Percentiles rank a stretch among this genome's conserved stretches.
Conservation (phyloP, 2,329 filamentous ascomycete genomes). For the Clonostachys chloroleuca region DNA sequence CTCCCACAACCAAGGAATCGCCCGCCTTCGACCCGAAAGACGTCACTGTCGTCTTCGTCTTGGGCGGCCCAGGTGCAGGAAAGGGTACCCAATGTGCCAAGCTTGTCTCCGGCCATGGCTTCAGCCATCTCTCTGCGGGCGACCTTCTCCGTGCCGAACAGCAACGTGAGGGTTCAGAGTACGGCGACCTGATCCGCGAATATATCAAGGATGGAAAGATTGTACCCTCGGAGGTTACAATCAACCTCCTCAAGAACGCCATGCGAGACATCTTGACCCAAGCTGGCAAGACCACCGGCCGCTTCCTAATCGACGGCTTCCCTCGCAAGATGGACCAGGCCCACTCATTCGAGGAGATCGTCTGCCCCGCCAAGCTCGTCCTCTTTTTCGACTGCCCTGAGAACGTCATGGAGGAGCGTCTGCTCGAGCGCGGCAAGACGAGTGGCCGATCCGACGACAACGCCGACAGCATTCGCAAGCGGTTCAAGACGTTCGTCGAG, state of each 20-base stretch:
- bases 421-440: conserved; percentile 89
- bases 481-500: conserved; percentile 90
- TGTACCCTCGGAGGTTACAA: conserved; percentile 98
- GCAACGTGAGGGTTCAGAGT: conserved; percentile 78
- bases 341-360: conserved; percentile 83
- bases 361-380: conserved; percentile 79
- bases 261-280: conserved; percentile 48
- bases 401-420: conserved; percentile 75
- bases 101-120: conserved; percentile 82
- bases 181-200: conserved; percentile 86
- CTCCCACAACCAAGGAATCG: conserved; percentile 44
- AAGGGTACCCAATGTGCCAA: conserved; percentile 95
- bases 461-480: conserved; percentile 90
- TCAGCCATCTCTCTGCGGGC: conserved; percentile 89
- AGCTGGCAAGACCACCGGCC: conserved; percentile 41
- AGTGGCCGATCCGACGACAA: conserved; percentile 92
- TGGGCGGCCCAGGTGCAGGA: conserved; percentile 90
- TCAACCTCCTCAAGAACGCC: conserved; percentile 88
- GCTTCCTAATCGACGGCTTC: conserved; percentile 81
- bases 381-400: conserved; percentile 95
- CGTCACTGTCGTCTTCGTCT: conserved; percentile 93
- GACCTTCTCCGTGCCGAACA: conserved; percentile 94
- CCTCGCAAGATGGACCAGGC: conserved; percentile 98
- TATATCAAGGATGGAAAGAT: conserved; percentile 95
- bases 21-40: conserved; percentile 72